These are phyloP conservation scores for Heliamphora pulchella DNA, from an alignment of 179 eudicot species.

Conservation along the genomic window DNA sequence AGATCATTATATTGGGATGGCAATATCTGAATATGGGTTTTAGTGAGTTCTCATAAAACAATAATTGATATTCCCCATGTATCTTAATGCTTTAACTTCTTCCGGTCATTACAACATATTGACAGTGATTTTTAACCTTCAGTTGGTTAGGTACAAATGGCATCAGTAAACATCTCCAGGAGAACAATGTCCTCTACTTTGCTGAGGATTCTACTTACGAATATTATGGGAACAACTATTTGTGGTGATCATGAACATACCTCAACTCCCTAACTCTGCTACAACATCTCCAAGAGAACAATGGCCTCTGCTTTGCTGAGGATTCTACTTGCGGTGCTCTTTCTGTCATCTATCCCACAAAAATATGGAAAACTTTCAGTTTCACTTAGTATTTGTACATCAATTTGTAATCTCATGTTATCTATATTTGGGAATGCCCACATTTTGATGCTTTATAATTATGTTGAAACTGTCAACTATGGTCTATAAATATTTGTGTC, in stretches of 20 bases:
- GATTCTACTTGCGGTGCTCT: constrained; percentile 18
- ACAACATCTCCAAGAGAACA: constrained; percentile 12
- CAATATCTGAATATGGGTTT: no score
- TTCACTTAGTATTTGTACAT: not conserved
- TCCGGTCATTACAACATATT: not conserved
- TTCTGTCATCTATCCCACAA: constrained; percentile 12
- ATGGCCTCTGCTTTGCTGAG: constrained; percentile 11
- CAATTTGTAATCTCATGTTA: not conserved
- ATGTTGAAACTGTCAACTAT: not conserved
- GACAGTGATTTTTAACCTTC: not conserved
- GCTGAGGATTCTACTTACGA: no score
- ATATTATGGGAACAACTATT: not conserved
- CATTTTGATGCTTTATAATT: no score
- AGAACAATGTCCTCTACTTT: no score
- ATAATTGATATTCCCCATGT: no score
- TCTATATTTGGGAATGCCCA: no score
- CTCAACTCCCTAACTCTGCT: not conserved
- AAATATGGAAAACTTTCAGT: constrained; percentile 13
- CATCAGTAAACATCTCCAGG: not conserved
- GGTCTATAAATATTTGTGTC: no score
- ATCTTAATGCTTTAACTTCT: no score
- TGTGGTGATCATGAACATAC: constrained; percentile 4
- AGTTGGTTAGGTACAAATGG: not conserved
- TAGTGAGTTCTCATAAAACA: no score
- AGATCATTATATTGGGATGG: not conserved